Conservation (phyloP, 306 rosid species). For the Inga laurina region DNA sequence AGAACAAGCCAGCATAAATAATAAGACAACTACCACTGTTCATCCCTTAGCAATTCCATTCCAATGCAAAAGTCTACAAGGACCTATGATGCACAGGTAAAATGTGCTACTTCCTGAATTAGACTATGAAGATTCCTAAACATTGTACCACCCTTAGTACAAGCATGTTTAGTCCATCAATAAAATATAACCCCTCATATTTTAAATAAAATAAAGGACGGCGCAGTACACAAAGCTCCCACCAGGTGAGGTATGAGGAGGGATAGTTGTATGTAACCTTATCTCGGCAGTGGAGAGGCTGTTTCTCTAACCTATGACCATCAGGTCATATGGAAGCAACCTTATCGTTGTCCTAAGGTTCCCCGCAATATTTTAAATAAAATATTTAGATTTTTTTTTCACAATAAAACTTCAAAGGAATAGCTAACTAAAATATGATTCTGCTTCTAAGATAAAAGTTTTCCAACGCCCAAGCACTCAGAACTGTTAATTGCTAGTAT, state of each 20-base stretch:
- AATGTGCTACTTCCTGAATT: conserved; percentile 9
- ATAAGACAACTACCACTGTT: neutral
- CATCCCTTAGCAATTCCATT: neutral
- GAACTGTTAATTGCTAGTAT: neutral
- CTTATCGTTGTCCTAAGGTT: no score
- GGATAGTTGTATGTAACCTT: no score
- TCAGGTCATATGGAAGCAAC: no score
- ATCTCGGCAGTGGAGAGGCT: no score
- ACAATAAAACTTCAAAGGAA: neutral
- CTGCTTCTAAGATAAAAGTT: neutral
- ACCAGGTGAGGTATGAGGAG: no score
- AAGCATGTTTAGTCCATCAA: neutral
- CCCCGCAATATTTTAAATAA: neutral
- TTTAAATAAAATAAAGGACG: no score
- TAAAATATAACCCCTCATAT: neutral
- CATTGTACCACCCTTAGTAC: neutral
- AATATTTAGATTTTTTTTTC: neutral
- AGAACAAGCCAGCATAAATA: neutral
- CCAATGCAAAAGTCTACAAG: neutral
- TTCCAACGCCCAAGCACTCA: neutral
- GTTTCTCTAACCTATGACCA: no score
- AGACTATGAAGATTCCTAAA: neutral
- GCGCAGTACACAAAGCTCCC: no score
- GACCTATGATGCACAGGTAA: neutral
- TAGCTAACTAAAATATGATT: neutral